A percentile compares a stretch with the other conserved stretches of the same genome.
Conservation (phyloP, 345 rosid genomes). For the Rubroshorea leprosula region DNA sequence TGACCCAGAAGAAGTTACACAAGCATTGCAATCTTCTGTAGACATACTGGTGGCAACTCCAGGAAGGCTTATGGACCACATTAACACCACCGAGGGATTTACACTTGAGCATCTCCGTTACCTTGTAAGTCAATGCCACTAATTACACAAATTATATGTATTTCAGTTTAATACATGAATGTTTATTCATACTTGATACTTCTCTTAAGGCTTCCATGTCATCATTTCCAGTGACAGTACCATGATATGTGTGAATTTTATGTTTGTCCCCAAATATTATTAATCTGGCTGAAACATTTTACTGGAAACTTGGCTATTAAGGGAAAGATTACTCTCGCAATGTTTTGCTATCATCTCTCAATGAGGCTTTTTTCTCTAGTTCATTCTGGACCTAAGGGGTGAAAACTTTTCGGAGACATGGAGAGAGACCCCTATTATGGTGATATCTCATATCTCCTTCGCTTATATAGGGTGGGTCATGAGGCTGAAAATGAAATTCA, state of each 20-base stretch:
- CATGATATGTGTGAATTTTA: neutral
- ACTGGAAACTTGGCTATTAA: neutral
- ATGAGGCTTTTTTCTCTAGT: neutral
- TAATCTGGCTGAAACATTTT: constrained; percentile 6
- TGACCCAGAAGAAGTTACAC: constrained; percentile 56
- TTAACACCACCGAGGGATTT: constrained; percentile 76
- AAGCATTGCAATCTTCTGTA: constrained; percentile 57
- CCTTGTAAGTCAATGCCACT: constrained; percentile 57
- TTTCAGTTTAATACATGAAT: neutral
- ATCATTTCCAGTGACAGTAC: constrained; percentile 1
- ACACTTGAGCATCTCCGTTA: constrained; percentile 90
- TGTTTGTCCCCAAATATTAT: neutral
- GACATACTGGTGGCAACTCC: constrained; percentile 97
- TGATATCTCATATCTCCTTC: neutral
- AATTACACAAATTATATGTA: neutral
- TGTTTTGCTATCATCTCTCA: neutral
- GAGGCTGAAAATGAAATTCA: neutral
- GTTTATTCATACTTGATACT: neutral
- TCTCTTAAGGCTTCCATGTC: neutral
- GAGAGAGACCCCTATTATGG: neutral
- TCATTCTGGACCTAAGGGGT: neutral
- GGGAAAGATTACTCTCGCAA: neutral
- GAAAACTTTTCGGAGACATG: neutral
- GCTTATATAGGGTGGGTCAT: too few species aligned
- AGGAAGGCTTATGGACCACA: constrained; percentile 98